Evolutionary conservation across 2,329 filamentous ascomycete genomes (phyloP).

Genomic region (Aspergillus transmontanensis): DNA sequence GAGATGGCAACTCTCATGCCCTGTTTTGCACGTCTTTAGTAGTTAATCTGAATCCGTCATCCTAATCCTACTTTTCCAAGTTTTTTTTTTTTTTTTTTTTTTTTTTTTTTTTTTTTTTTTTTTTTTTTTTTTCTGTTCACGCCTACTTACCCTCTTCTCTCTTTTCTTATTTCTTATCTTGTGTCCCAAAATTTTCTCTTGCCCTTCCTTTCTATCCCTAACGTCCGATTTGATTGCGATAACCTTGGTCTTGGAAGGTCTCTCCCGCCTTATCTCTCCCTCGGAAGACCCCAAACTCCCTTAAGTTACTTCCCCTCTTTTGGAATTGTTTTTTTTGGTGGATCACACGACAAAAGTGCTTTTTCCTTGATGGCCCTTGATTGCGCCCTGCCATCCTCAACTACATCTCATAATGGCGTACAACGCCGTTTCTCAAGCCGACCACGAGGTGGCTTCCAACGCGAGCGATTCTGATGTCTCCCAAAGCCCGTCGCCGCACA

Average conservation of each 20-base stretch:
- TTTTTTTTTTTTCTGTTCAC: background rate
- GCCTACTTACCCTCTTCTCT: background rate
- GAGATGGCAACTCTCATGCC: background rate
- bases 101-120: background rate
- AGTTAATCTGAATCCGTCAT: background rate
- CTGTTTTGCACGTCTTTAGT: background rate
- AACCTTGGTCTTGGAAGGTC: background rate
- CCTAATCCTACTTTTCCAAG: background rate
- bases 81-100: background rate
- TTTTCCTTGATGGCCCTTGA: constrained; percentile 17
- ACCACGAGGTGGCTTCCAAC: constrained; percentile 42
- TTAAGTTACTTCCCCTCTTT: background rate
- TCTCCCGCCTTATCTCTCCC: background rate
- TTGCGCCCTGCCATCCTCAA: constrained; percentile 6
- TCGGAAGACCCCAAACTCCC: background rate
- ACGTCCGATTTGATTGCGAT: background rate
- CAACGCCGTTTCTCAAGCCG: constrained; percentile 46
- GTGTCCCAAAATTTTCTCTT: background rate
- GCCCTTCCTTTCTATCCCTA: background rate
- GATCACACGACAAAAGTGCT: constrained; percentile 1
- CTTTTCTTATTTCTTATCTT: background rate
- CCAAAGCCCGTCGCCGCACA: constrained; percentile 32
- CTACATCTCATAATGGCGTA: constrained; percentile 41
- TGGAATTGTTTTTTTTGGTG: background rate
- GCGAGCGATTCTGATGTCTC: constrained; percentile 38